These are phyloP conservation scores for Oryza longistaminata DNA, from an alignment of 176 grass and related monocot genomes.

Conservation along the genomic window DNA sequence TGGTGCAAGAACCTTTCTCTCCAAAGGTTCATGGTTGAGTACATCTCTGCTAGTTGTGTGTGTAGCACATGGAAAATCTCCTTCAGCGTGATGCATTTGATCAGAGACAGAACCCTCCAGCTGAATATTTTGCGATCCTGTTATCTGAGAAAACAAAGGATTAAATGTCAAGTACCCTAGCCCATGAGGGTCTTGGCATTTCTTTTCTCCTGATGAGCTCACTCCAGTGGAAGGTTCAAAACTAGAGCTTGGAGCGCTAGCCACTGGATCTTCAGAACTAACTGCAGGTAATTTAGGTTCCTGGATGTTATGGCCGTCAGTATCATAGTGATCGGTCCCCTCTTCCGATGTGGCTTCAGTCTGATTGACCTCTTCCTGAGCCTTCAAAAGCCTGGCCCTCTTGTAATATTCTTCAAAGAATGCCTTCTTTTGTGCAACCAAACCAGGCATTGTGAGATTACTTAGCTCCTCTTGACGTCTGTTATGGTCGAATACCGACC, in stretches of 20 bases:
- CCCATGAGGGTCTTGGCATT: slow-evolving; percentile 23
- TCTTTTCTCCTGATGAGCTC: slow-evolving; percentile 39
- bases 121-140: slow-evolving; percentile 28
- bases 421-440: slow-evolving; percentile 85
- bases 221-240: slow-evolving; percentile 26
- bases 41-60: slow-evolving; percentile 21
- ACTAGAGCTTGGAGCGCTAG: slow-evolving; percentile 22
- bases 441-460: slow-evolving; percentile 60
- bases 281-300: background rate
- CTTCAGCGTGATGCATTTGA: slow-evolving; percentile 29
- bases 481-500: slow-evolving; percentile 66
- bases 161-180: slow-evolving; percentile 53
- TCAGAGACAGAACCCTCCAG: slow-evolving; percentile 29
- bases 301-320: background rate
- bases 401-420: slow-evolving; percentile 94
- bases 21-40: background rate
- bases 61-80: background rate
- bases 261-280: slow-evolving; percentile 27
- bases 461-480: slow-evolving; percentile 74
- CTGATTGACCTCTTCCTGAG: slow-evolving; percentile 34
- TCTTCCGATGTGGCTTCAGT: slow-evolving; percentile 29
- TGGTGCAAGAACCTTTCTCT: slow-evolving; percentile 41
- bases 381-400: slow-evolving; percentile 51
- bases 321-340: background rate
- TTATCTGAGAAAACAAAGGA: slow-evolving; percentile 43